Base-by-base conservation (phyloP, 2,329 filamentous ascomycete species). In the Aureobasidium sp. region DNA sequence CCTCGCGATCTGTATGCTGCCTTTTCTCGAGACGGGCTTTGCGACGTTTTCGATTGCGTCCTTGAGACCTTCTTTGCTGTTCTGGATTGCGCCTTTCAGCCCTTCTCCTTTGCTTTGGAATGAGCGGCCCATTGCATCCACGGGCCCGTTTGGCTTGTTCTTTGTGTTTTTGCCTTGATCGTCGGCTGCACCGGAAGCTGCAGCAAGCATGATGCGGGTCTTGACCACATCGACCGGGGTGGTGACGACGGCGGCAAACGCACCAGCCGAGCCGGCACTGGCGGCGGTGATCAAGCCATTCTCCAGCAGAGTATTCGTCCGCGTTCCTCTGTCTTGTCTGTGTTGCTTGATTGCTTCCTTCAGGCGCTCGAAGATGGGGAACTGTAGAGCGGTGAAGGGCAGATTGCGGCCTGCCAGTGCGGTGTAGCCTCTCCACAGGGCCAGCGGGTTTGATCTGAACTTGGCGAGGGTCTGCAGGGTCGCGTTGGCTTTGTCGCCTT, bases 201-300 rank as follows among this genome's bases (percentile, higher is more conserved):
- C 84, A 31, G 81, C 79, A 27, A 96, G 77, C 91, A 95, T 96
- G 74, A 95, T 88, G 53, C 89, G 77, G 64, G 91, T 95, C 77
- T 96, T 95, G 25, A 96, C 82, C 10, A 95, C 90, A 72, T 96
- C 92, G 60, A 91, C 84, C 0, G 92, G 92, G 54, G 91, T 95
- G 1, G 91, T 96, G n/a, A 94, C 71, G 10, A 89, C 81, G 0
- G 91, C 88, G 0, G 90, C 86, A 9, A 93, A 72, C 6, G 84
- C 83, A 0, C 91, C 91, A 0, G 90, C 89, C 17, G 81, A 72
- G 1, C 86, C 89, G 0, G 90, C 91, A 69, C 88, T 89, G 3
- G 81, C 61, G 0, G 87, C 90, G 0, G 89, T 94, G 45, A 93
- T 82, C 1, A 81, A 61, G 0, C 84, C 89, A 25, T 85, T 86